phyloP scores from a whole-genome alignment of 805 yeast species.

The Candida sakaeoensis region DNA sequence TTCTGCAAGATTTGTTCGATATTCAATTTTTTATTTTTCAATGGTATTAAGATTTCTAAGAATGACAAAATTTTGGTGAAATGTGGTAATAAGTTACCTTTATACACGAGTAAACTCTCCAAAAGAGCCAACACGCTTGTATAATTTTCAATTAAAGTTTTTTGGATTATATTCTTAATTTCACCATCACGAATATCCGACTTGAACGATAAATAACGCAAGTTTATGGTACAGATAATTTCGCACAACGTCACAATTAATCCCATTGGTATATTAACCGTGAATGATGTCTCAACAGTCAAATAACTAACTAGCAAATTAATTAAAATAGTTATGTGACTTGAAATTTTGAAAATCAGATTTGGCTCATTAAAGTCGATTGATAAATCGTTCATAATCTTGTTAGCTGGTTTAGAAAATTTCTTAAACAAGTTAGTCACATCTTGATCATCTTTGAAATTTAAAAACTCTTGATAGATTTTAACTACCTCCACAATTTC shows the following conservation, averaged over 20 bases:
- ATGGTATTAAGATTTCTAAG: conserved; percentile 60
- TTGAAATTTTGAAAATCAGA: conserved; percentile 48
- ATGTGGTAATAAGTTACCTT: conserved; percentile 44
- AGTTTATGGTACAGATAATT: conserved; percentile 51
- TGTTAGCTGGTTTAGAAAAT: conserved; percentile 20
- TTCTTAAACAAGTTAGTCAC: conserved; percentile 34
- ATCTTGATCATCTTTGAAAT: conserved; percentile 54
- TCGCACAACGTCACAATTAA: conserved; percentile 49
- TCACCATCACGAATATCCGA: conserved; percentile 56
- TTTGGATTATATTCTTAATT: conserved; percentile 41
- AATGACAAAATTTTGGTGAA: conserved; percentile 47
- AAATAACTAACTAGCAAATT: conserved; percentile 36
- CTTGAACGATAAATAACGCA: conserved; percentile 51
- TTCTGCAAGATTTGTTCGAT: conserved; percentile 29
- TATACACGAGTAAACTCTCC: conserved; percentile 32
- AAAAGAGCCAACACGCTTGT: conserved; percentile 42
- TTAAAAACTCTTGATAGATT: conserved; percentile 59
- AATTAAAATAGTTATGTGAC: conserved; percentile 46
- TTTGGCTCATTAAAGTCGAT: conserved; percentile 58
- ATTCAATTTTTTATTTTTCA: conserved; percentile 32
- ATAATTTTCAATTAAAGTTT: conserved; percentile 45
- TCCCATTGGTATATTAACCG: conserved; percentile 65
- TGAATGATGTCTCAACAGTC: conserved; percentile 50
- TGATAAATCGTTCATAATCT: conserved; percentile 43
- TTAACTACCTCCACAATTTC: conserved; percentile 54